Conservation (phyloP, 768 basidiomycete species). For the Pisolithus albus region DNA sequence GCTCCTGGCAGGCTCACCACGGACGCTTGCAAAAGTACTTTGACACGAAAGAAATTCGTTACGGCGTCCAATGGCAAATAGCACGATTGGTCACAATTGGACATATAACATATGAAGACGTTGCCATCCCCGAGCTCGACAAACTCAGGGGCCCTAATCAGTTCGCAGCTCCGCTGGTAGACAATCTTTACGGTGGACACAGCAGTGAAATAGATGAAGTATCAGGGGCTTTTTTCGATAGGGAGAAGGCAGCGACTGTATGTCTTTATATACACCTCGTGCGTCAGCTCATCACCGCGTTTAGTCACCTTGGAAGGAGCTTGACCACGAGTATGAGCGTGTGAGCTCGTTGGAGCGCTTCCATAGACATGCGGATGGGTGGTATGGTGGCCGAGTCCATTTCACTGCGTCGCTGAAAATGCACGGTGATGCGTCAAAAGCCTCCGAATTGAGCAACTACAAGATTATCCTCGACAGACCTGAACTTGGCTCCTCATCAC, state of each 20-base stretch:
- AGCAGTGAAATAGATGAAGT: background rate
- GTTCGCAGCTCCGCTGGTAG: constrained; percentile 23
- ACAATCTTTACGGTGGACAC: constrained; percentile 8
- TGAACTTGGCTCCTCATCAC: constrained; percentile 47
- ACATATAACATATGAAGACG: constrained; percentile 23
- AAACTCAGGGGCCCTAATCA: constrained; percentile 26
- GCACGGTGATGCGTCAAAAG: background rate
- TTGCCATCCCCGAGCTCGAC: constrained; percentile 26
- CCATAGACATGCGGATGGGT: constrained; percentile 30
- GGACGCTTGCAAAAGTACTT: constrained; percentile 13
- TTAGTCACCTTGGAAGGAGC: constrained; percentile 57
- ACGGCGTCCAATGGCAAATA: constrained; percentile 50
- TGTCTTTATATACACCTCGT: constrained; percentile 11
- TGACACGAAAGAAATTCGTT: constrained; percentile 28
- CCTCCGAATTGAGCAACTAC: constrained; percentile 13
- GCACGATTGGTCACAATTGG: constrained; percentile 34
- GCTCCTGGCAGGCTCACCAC: constrained; percentile 7
- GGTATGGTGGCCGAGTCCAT: constrained; percentile 58
- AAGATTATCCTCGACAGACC: constrained; percentile 42
- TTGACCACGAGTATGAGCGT: constrained; percentile 47
- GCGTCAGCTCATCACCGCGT: background rate
- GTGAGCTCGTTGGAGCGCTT: constrained; percentile 26
- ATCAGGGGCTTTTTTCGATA: constrained; percentile 10
- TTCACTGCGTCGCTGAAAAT: constrained; percentile 39
- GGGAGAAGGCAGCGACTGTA: constrained; percentile 13